Evolutionary conservation across 2,329 filamentous ascomycete genomes (phyloP).

Genomic region (Thelonectria olida): DNA sequence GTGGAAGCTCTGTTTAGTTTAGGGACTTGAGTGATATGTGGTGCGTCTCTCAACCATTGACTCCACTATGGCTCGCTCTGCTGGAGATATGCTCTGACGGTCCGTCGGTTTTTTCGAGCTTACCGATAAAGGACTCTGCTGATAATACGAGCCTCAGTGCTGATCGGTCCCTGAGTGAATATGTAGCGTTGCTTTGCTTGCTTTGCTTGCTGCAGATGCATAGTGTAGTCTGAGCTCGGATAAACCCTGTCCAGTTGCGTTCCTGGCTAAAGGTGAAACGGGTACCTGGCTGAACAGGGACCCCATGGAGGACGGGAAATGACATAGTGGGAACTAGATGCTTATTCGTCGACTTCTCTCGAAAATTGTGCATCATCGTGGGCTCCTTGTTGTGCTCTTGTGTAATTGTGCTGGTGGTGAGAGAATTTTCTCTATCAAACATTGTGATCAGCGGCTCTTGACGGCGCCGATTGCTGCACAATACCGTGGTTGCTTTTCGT

Average conservation of each 20-base stretch:
- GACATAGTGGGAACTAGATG: constrained; percentile 35
- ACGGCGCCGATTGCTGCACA: background rate
- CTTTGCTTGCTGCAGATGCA: constrained; percentile 1
- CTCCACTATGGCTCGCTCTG: background rate
- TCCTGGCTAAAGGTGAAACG: constrained; percentile 33
- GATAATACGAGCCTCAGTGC: constrained; percentile 5
- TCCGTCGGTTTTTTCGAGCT: background rate
- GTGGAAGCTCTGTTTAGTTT: background rate
- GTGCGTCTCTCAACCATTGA: background rate
- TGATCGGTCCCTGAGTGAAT: background rate
- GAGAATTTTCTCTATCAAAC: background rate
- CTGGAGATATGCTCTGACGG: background rate
- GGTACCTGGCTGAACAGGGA: constrained; percentile 29
- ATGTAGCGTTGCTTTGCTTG: too few relatives aligned
- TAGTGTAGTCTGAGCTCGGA: constrained; percentile 2
- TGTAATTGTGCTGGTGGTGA: background rate
- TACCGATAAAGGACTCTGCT: background rate
- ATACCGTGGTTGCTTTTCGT: constrained; percentile 1
- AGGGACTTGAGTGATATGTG: too few relatives aligned
- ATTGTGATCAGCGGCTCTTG: background rate
- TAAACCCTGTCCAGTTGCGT: constrained; percentile 8
- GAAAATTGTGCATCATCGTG: constrained; percentile 18
- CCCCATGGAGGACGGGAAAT: constrained; percentile 36
- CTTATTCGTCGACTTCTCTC: constrained; percentile 14
- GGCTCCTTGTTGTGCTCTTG: background rate